Conservation (phyloP, 768 basidiomycete species). For the Chlorophyllum brunneum region DNA sequence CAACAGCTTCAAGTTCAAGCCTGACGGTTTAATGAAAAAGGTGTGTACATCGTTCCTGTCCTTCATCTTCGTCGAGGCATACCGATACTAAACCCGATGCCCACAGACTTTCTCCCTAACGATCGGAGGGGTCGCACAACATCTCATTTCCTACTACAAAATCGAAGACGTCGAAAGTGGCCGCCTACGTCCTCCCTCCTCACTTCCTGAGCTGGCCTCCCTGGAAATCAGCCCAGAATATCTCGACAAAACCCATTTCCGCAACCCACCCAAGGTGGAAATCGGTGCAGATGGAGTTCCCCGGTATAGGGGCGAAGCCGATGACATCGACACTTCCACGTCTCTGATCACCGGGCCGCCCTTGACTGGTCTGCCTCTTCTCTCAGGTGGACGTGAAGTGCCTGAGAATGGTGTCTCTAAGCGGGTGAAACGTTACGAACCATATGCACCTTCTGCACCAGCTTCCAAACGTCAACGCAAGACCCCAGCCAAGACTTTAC, state of each 20-base stretch:
- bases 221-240: conserved; percentile 87
- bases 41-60: conserved; percentile 36
- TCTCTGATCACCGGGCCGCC: conserved; percentile 28
- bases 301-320: conserved; percentile 80
- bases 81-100: conserved; percentile 7
- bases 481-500: conserved; percentile 22
- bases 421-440: conserved; percentile 39
- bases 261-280: conserved; percentile 87
- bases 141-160: conserved; percentile 93
- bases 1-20: conserved; percentile 90
- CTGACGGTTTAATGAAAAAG: conserved; percentile 96
- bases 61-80: conserved; percentile 2
- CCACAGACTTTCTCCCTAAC: conserved; percentile 86
- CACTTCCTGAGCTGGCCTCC: conserved; percentile 80
- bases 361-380: conserved; percentile 40
- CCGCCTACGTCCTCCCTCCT: conserved; percentile 83
- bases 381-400: conserved; percentile 39
- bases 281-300: conserved; percentile 78
- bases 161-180: conserved; percentile 89
- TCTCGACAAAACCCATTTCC: conserved; percentile 87
- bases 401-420: conserved; percentile 31
- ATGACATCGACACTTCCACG: conserved; percentile 53
- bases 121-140: conserved; percentile 82
- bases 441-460: conserved; percentile 28
- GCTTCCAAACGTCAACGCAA: conserved; percentile 34